Evolutionary conservation across 345 rosid genomes (phyloP).

Genomic region (Eucalyptus microcorys): DNA sequence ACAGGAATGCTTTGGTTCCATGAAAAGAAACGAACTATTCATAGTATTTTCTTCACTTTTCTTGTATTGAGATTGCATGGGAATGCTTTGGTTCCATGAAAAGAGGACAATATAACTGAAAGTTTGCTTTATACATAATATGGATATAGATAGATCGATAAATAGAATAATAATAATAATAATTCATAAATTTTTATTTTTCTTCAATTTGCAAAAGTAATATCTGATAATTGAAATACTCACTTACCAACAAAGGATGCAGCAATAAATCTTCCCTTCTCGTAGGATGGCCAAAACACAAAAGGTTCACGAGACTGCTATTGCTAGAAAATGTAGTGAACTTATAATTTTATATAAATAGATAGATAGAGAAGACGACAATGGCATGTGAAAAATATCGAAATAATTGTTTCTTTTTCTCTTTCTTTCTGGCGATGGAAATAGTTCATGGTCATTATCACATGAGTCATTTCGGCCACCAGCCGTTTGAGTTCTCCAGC

Average conservation of each 20-base stretch:
- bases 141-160: background rate
- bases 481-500: background rate
- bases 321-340: background rate
- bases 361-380: background rate
- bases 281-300: background rate
- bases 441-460: background rate
- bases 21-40: background rate
- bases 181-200: background rate
- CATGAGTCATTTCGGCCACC: background rate
- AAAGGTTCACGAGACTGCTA: background rate
- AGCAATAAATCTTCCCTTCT: background rate
- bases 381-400: background rate
- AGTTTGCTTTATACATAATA: background rate
- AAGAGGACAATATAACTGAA: background rate
- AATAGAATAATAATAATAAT: background rate
- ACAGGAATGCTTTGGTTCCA: background rate
- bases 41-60: too few relatives aligned
- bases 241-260: background rate
- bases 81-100: background rate
- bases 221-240: background rate
- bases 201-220: background rate
- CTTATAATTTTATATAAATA: background rate
- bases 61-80: background rate
- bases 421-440: background rate
- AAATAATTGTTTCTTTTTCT: background rate